Conservation (phyloP, 768 basidiomycete species). For the Ephemerocybe angulata region DNA sequence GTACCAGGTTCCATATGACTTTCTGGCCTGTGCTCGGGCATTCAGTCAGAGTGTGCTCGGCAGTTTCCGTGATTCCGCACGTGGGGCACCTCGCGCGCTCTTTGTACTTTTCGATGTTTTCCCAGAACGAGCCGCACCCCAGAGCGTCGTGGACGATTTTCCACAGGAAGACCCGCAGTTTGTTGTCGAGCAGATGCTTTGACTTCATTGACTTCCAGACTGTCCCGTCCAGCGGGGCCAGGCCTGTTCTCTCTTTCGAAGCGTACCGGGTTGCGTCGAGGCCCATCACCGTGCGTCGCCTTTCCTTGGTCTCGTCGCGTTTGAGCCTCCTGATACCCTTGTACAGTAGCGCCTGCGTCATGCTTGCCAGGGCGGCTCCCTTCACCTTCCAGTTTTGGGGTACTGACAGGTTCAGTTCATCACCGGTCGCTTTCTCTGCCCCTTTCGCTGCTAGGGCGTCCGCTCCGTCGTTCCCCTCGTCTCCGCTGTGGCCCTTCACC, state of each 20-base stretch:
- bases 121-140: neutral
- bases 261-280: neutral
- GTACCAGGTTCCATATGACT: neutral
- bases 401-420: too few species aligned
- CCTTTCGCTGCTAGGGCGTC: conserved; percentile 11
- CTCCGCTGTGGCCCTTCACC: conserved; percentile 14
- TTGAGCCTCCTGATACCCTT: neutral
- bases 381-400: too few species aligned
- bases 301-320: neutral
- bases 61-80: neutral
- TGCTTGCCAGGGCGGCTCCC: neutral
- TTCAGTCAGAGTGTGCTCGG: neutral
- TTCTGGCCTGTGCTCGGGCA: neutral
- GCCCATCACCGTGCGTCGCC: neutral
- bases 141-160: neutral
- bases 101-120: neutral
- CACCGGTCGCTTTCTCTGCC: conserved; percentile 1
- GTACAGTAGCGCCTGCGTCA: neutral
- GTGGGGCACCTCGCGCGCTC: neutral
- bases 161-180: neutral
- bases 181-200: neutral
- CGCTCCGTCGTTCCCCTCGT: conserved; percentile 12
- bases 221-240: neutral
- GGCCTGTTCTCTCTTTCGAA: neutral
- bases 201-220: neutral